Evolutionary conservation across 805 yeast genomes (phyloP), one percentile per base, ranked within the genome.

Genomic region (Candida easanensis): DNA sequence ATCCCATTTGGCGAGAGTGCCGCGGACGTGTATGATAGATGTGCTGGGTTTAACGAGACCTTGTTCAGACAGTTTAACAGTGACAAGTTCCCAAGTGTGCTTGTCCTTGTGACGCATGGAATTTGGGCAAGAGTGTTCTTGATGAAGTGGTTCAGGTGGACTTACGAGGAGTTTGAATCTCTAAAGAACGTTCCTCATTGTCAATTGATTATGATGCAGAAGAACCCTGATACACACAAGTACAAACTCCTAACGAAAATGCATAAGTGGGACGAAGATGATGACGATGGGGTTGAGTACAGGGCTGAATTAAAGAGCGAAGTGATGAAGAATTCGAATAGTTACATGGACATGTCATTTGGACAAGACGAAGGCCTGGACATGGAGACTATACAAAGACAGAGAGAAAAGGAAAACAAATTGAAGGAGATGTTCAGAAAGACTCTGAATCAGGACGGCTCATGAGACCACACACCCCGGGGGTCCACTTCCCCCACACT

Each of bases 1-100:
- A 90, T 90, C 23, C 96, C 96, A 4, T 81, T 85, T 56, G 97
- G 97, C 10, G 97, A 90, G 63, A 83, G 93, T 55, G 97, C 97
- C 0, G 97, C 97, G 0, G 97, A 90, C 63, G 97, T 90, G 9
- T 90, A 80, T 63, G 97, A 90, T 63, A 71, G 97, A 37, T 84
- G 90, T 49, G 86, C 96, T 2, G 85, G 93, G 14, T 90, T 90
- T 62, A 88, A 88, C 60, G 96, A 88, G 62, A 80, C 95, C 0
- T 63, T 90, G 31, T 88, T 83, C 59, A 71, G 97, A 37, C 93
- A 86, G 60, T 89, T 90, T 57, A 77, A 77, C 46, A 61, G 69
- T 36, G 81, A 76, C 15, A 73, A 77, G 53, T 86, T 87, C 58
- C 89, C 97, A n/a, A 77, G 79, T 46, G 84, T 89, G 16, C 72